Conservation (phyloP, 2,329 filamentous ascomycete species). For the Byssothecium circinans region DNA sequence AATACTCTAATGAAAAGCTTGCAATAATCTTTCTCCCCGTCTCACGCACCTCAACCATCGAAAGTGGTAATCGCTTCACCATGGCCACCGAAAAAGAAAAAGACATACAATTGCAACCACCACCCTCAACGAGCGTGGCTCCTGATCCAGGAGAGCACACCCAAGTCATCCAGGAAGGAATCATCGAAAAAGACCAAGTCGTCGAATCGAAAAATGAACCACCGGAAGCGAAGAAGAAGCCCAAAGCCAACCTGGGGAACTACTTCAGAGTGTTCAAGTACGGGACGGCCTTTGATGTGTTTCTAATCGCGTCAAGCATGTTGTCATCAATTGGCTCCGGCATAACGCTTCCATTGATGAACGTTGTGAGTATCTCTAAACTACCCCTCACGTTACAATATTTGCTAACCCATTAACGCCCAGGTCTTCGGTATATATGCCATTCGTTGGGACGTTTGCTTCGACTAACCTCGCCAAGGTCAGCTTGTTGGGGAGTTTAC, state of each 20-base stretch:
- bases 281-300: constrained; percentile 34
- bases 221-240: constrained; percentile 12
- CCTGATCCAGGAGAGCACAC: constrained; percentile 16
- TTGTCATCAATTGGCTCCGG: constrained; percentile 40
- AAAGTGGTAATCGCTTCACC: not conserved
- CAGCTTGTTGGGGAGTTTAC: constrained; percentile 57
- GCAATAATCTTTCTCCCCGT: not conserved
- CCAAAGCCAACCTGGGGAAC: constrained; percentile 27
- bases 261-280: constrained; percentile 41
- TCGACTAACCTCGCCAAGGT: constrained; percentile 18
- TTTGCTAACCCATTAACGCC: not conserved
- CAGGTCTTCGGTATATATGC: constrained; percentile 49
- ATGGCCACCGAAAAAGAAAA: constrained; percentile 1
- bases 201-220: constrained; percentile 3
- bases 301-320: constrained; percentile 28
- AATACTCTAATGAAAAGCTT: not conserved
- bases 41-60: not conserved
- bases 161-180: constrained; percentile 12
- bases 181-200: constrained; percentile 6
- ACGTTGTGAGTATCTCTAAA: constrained; percentile 56
- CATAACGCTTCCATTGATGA: constrained; percentile 57
- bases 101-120: constrained; percentile 3
- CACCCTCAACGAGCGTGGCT: constrained; percentile 11
- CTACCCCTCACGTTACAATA: constrained; percentile 9
- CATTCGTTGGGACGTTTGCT: not conserved